phyloP scores from a whole-genome alignment of 116 monocot species.

The Thalassia testudinum region DNA sequence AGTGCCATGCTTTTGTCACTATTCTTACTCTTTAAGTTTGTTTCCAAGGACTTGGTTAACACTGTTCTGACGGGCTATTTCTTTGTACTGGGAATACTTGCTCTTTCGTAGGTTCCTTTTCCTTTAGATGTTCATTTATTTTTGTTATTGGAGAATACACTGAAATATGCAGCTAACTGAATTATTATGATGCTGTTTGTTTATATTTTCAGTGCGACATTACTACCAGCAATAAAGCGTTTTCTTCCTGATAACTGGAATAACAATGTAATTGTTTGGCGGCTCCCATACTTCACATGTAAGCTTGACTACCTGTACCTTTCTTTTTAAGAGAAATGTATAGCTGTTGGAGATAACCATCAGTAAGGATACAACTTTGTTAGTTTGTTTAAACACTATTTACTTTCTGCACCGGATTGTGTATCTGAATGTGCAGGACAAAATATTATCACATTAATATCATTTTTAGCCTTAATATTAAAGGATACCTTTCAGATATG shows the following conservation, averaged over 20 bases:
- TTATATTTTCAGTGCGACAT: slow-evolving; percentile 61
- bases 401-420: too few relatives aligned
- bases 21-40: slow-evolving; percentile 93
- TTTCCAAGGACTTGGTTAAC: slow-evolving; percentile 95
- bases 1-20: slow-evolving; percentile 96
- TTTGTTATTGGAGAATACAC: neutral
- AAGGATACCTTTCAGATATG: too few relatives aligned
- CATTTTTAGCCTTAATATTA: too few relatives aligned
- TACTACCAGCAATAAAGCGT: slow-evolving; percentile 73
- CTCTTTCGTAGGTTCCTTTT: slow-evolving; percentile 58
- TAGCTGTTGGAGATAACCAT: too few relatives aligned
- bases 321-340: too few relatives aligned
- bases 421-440: too few relatives aligned
- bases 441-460: too few relatives aligned
- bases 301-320: slow-evolving; percentile 10
- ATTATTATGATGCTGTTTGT: neutral
- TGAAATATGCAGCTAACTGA: neutral
- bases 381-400: too few relatives aligned
- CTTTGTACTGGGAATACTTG: slow-evolving; percentile 87
- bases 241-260: slow-evolving; percentile 84
- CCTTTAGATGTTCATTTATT: neutral
- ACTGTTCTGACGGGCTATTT: slow-evolving; percentile 94
- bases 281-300: slow-evolving; percentile 62
- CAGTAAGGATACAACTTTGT: too few relatives aligned
- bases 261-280: slow-evolving; percentile 59